Evolutionary conservation across 2,329 filamentous ascomycete species (phyloP), one percentile per base, ranked within the genome.

Genomic region (Cytospora chrysosperma): DNA sequence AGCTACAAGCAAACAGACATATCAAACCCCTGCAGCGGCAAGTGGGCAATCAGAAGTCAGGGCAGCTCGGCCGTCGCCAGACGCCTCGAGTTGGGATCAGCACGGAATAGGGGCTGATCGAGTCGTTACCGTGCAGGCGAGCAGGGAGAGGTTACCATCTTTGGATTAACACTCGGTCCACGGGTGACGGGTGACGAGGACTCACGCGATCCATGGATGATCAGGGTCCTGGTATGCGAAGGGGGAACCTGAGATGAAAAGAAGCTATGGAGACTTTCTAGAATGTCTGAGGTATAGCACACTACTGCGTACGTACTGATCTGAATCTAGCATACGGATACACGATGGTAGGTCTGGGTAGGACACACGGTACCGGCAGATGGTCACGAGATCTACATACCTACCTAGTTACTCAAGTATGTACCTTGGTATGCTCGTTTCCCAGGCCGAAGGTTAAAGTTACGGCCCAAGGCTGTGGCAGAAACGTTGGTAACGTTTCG

Each of bases 61-160:
- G 56, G 56, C 40, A 47, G 34, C 51, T 56, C 56, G 61, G 53
- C 56, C 57, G 63, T 57, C 56, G 56, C 64, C 64, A 65, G 60
- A 58, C 43, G n/a, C 51, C 37, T 60, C 27, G 52, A 60, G 60
- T 63, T 63, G 61, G 19, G 64, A 65, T 65, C 64, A 60, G 61
- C 64, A 55, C 60, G 52, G 47, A 63, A 65, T 63, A 65, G 61
- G 64, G 64, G 60, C 28, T 55, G 50, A 61, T 61, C 47, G 59
- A 47, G 43, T 47, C n/a, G n/a, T 19, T 47, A 47, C 43, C 10
- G 4, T 47, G 43, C 10, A 47, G 19, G n/a, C 21, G 43, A 24
- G n/a, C n/a, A n/a, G n/a, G n/a, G n/a, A n/a, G n/a, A n/a, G 43
- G 43, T n/a, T 47, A 24, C 43, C 43, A 12, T 24, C 6, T 4